Base-by-base conservation (phyloP, 1,284 basidiomycete species). In the Calocybe gambosa region DNA sequence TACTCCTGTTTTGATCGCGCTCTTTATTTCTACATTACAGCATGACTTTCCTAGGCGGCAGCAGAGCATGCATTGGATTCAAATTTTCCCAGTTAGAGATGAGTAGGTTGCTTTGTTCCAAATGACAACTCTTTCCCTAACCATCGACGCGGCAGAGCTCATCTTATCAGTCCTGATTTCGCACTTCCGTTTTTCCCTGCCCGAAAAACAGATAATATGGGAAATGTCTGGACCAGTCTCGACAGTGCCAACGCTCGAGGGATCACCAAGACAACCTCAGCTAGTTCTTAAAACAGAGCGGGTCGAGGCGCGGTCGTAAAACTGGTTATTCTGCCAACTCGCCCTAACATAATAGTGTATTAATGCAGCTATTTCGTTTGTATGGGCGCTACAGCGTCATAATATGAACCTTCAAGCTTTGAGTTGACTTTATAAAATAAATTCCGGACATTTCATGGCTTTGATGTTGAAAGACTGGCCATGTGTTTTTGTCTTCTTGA, bases 71-170 rank as follows among this genome's bases (percentile, higher is more conserved):
- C 37, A 44, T 44, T 2, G 42, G 42, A 21, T 43, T 64, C 50
- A 65, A 62, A 41, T 63, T 63, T 45, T 60, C 63, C 0, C 61
- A 62, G 39, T 48, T 63, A 5, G 63, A 65, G 46, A 64, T 64
- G 62, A 65, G 63, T 63, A 33, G n/a, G 60, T 56, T 6, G 23
- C 33, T 16, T 18, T 6, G 6, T 5, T 16, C 15, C 28, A 13
- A 21, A 12, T 8, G 10, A 25, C 3, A 2, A 2, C 21, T 34
- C 18, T 23, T n/a, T 28, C 6, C 15, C 13, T 35, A 16, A 28
- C 12, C 3, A 18, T 5, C 12, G 16, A 19, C 16, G 19, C 3
- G 20, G 4, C 39, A 56, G 54, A 56, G 31, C 48, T 54, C 12
- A 42, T 56, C 2, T 36, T 56, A n/a, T 50, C 50, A 4, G 44